Percentiles rank a stretch among this genome's conserved stretches.
phyloP scores from a whole-genome alignment of 495 filamentous ascomycete species.

The Penicillium arizonense region DNA sequence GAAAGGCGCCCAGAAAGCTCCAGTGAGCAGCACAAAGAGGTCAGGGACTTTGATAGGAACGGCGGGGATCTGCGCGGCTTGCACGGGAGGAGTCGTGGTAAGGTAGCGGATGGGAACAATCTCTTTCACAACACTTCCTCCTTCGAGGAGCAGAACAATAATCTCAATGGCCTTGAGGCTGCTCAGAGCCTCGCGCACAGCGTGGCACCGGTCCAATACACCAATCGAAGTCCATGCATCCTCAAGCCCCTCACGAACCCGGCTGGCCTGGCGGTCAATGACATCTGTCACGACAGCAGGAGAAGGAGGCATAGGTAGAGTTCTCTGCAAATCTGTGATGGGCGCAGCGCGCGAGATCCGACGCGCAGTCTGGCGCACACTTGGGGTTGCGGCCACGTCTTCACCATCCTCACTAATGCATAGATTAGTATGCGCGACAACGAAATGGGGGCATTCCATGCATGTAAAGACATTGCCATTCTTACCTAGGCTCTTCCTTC shows the following conservation, averaged over 20 bases:
- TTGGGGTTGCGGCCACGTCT: background rate
- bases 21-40: constrained; percentile 73
- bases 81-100: constrained; percentile 64
- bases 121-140: constrained; percentile 43
- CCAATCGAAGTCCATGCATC: constrained; percentile 43
- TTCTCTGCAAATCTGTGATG: constrained; percentile 7
- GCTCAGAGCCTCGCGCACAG: constrained; percentile 60
- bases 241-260: constrained; percentile 52
- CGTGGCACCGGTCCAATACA: constrained; percentile 45
- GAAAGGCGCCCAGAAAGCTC: constrained; percentile 79
- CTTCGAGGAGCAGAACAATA: constrained; percentile 61
- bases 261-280: constrained; percentile 72
- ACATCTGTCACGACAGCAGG: constrained; percentile 78
- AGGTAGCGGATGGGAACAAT: constrained; percentile 63
- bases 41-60: constrained; percentile 73
- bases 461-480: background rate
- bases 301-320: constrained; percentile 64
- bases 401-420: background rate
- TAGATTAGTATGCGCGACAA: background rate
- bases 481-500: constrained; percentile 49
- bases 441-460: background rate
- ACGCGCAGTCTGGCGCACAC: background rate
- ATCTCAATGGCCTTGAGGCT: constrained; percentile 65
- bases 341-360: constrained; percentile 26
- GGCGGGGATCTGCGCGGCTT: constrained; percentile 30